Evolutionary conservation across 1,139 yeast species (phyloP).

Genomic region (Sugiyamaella paludigena): DNA sequence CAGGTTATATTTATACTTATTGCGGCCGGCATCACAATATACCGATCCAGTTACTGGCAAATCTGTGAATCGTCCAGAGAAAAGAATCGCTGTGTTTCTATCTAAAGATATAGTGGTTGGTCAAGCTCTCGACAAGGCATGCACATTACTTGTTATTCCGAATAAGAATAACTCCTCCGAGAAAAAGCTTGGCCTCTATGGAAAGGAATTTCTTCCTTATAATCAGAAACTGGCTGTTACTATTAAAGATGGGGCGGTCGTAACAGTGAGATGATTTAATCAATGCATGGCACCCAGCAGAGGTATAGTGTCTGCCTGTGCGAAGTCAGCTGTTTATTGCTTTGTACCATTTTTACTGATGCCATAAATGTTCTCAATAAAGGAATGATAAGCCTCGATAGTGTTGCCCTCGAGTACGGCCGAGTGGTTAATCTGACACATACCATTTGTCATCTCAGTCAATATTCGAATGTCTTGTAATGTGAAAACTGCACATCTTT

Average conservation of each 20-base stretch:
- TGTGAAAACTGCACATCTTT: conserved; percentile 25
- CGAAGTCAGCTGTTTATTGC: neutral
- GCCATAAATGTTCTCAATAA: conserved; percentile 19
- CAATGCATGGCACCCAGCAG: neutral
- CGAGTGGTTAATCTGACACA: conserved; percentile 22
- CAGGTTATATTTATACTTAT: conserved; percentile 61
- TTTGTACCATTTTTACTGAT: conserved; percentile 5
- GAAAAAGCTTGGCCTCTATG: conserved; percentile 25
- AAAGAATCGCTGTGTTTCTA: conserved; percentile 48
- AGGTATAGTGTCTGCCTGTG: neutral
- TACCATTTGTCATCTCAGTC: conserved; percentile 10
- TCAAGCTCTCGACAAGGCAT: conserved; percentile 66
- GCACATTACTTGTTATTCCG: conserved; percentile 51
- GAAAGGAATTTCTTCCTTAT: conserved; percentile 17
- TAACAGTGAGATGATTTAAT: conserved; percentile 9
- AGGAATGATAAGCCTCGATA: conserved; percentile 22
- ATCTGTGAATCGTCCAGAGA: conserved; percentile 32
- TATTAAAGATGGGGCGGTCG: conserved; percentile 20
- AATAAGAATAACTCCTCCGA: conserved; percentile 58
- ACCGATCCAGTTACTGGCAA: conserved; percentile 40
- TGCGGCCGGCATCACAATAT: conserved; percentile 35
- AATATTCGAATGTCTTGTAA: conserved; percentile 17
- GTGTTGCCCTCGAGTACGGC: conserved; percentile 26
- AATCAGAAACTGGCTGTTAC: conserved; percentile 20
- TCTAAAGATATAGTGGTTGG: conserved; percentile 75